Base-by-base conservation (phyloP, 139 green algal genomes). In the Chlamydomonas incerta region DNA sequence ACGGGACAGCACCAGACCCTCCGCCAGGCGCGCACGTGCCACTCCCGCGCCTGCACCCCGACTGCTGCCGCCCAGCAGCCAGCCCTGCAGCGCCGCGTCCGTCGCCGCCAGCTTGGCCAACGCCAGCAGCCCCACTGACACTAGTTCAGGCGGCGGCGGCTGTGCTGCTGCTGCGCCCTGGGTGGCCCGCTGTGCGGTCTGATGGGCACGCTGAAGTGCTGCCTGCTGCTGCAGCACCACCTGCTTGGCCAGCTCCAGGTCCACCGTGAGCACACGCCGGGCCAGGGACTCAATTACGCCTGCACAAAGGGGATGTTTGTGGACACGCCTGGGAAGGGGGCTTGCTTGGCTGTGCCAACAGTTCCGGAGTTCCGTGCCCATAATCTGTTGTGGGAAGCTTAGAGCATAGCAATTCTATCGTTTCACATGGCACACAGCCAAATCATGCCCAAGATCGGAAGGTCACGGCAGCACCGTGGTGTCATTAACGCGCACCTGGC, bases 111-210 rank as follows among this genome's bases (percentile, higher is more conserved):
- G 11, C 47, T 85, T 67, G 4, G 65, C 65, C 13, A 75, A 13
- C n/a, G 79, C 79, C 65, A 85, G n/a, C 14, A 85, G 63, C 8
- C 29, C 11, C 1, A 66, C n/a, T 1, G 79, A 35, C 6, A 85
- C 33, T 50, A 85, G 33, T 24, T 85, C 79, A 8, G 50, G 20
- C 55, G 55, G 55, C 2, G 20, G 55, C 55, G 3, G 20, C 55
- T 3, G 8, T 24, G 55, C 55, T 5, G 55, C 55, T 5, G 20
- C 55, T 62, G 21, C 55, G 8, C 55, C 55, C 11, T 2, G 2
- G 21, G 55, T 10, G 8, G 55, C 55, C 55, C 11, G 20, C 55
- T 28, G 2, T 24, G 55, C 55, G 9, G 8, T 62, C 55, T 24
- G 55, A 6, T 62, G 55, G 55, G 55, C 55, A 3, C 17, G 11